Base-by-base conservation (phyloP, 2,329 filamentous ascomycete genomes). In the Drechslerella coelobrocha region DNA sequence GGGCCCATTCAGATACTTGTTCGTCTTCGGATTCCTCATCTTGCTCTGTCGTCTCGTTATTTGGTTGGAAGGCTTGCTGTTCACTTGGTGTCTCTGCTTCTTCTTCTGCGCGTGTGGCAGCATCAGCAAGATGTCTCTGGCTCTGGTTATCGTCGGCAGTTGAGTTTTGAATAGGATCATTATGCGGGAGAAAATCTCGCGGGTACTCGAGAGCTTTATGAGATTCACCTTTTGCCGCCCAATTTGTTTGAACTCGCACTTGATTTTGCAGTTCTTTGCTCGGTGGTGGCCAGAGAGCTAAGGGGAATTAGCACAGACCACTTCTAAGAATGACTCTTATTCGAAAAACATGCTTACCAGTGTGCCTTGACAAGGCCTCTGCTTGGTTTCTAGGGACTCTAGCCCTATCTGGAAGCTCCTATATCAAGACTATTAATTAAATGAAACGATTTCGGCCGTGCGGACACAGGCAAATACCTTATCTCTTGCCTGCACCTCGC, bases 241-340 rank as follows among this genome's bases (percentile, higher is more conserved):
- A 17, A 3, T 60, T 53, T 17, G 37, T 47, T 9, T 63, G 21
- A 3, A 17, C 37, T 26, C 27, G 47, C n/a, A 57, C 12, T 8
- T 57, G 59, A 29, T 59, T 62, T 50, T 71, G 59, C 19, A 71
- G 59, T 23, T 71, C 66, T 12, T n/a, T 24, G 12, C 48, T 71
- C 9, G 66, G 66, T 4, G 37, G 53, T 41, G 66, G 66, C 66
- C 66, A 71, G n/a, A 71, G 53, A 3, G 66, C 66, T 71, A 71
- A 14, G 12, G 12, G 24, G 12, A 10, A 47, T 48, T 17, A 24
- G 47, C 24, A 10, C 7, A 14, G 5, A 3, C 27, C 12, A 2
- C 21, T 19, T 14, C 27, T 31, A 3, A 39, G 21, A 19, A n/a
- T 21, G 51, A 21, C 2, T 6, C 39, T 19, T 19, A 0, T 26